Conservation (phyloP, 2,329 filamentous ascomycete genomes). For the Penicillium vulpinum region DNA sequence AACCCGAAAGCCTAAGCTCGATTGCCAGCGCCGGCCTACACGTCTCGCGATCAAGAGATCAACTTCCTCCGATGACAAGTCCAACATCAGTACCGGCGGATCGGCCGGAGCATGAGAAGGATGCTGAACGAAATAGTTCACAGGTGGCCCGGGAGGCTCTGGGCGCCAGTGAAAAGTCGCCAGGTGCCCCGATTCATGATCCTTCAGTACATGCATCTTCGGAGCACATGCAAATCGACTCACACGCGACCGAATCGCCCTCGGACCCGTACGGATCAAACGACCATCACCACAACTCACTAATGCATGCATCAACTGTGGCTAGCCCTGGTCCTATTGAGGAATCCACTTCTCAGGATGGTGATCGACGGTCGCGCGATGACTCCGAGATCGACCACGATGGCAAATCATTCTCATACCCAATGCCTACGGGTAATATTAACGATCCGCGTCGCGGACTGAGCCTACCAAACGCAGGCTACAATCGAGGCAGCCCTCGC, state of each 20-base stretch:
- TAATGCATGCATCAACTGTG: conserved; percentile 52
- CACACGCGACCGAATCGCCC: conserved; percentile 51
- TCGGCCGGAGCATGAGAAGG: conserved; percentile 35
- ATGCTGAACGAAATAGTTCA: conserved; percentile 37
- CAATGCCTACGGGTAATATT: conserved; percentile 54
- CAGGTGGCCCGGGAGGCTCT: conserved; percentile 46
- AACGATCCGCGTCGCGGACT: conserved; percentile 58
- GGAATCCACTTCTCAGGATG: conserved; percentile 45
- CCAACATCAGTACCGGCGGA: conserved; percentile 54
- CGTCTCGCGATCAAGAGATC: conserved; percentile 40
- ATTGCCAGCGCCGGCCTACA: conserved; percentile 47
- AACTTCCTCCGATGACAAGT: conserved; percentile 42
- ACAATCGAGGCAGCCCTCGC: conserved; percentile 59
- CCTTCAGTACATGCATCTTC: conserved; percentile 49
- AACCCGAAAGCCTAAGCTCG: conserved; percentile 41
- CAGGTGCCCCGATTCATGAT: conserved; percentile 46
- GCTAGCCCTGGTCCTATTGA: conserved; percentile 51
- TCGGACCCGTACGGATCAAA: conserved; percentile 50
- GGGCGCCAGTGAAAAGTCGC: conserved; percentile 39
- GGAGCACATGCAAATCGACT: conserved; percentile 47
- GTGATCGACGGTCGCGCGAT: conserved; percentile 42
- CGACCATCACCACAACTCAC: conserved; percentile 53
- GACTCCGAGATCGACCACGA: conserved; percentile 42
- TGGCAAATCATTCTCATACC: conserved; percentile 63
- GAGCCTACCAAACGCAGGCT: conserved; percentile 59